Conservation (phyloP, 306 rosid species). For the Leucaena leucocephala region DNA sequence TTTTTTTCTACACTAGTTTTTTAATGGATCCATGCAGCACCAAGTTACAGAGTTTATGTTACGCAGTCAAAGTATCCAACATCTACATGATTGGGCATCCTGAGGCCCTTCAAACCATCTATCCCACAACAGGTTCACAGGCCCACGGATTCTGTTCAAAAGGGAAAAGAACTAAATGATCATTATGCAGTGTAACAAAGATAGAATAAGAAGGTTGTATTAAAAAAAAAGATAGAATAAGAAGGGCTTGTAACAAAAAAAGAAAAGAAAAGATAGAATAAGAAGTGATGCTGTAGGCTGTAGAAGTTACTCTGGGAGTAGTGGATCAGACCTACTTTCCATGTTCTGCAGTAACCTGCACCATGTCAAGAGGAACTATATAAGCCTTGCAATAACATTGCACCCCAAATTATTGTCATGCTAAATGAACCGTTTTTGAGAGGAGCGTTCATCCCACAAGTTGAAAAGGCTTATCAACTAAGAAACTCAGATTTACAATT, state of each 20-base stretch:
- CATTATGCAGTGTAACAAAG: constrained; percentile 24
- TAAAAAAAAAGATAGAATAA: too few species aligned
- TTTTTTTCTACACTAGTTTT: not conserved
- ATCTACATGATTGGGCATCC: constrained; percentile 64
- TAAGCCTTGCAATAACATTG: constrained; percentile 13
- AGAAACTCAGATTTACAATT: constrained; percentile 1
- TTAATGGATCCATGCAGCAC: constrained; percentile 14
- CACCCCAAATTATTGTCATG: constrained; percentile 6
- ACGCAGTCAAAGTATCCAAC: constrained; percentile 62
- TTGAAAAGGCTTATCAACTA: constrained; percentile 15
- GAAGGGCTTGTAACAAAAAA: too few species aligned
- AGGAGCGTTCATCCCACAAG: not conserved
- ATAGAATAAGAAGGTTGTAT: too few species aligned
- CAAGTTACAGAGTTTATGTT: constrained; percentile 30
- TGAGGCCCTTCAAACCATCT: constrained; percentile 88
- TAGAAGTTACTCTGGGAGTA: constrained; percentile 66
- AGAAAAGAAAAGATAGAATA: not conserved
- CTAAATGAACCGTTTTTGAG: not conserved
- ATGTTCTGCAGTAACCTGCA: constrained; percentile 56
- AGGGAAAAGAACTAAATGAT: not conserved
- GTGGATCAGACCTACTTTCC: constrained; percentile 66
- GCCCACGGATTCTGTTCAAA: constrained; percentile 64
- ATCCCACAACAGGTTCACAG: constrained; percentile 65
- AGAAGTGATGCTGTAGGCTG: constrained; percentile 31
- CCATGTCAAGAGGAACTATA: constrained; percentile 26